A percentile compares a stretch with the other conserved stretches of the same genome.
Evolutionary conservation across 805 yeast genomes (phyloP).

Genomic region (Kodamaea restingae): DNA sequence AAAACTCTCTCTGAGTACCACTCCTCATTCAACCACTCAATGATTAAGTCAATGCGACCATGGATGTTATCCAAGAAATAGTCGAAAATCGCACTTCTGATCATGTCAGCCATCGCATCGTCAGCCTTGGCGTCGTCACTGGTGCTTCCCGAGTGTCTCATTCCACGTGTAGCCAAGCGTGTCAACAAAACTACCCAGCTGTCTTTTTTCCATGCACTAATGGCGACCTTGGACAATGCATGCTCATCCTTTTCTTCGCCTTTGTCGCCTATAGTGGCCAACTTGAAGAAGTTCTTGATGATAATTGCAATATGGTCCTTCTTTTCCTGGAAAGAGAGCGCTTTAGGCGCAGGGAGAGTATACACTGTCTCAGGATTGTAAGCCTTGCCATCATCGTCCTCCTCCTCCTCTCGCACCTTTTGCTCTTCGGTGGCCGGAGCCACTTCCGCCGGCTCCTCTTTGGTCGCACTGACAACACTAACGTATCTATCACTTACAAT

Average conservation of each 20-base stretch:
- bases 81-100: constrained; percentile 67
- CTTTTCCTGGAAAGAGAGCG: constrained; percentile 50
- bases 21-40: constrained; percentile 95
- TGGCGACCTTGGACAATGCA: constrained; percentile 52
- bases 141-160: constrained; percentile 27
- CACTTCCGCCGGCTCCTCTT: constrained; percentile 2
- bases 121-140: constrained; percentile 24
- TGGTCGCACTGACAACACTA: constrained; percentile 25
- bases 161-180: constrained; percentile 80
- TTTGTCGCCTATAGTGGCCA: constrained; percentile 33
- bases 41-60: constrained; percentile 64
- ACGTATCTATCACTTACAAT: constrained; percentile 65
- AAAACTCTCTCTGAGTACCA: constrained; percentile 65
- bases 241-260: constrained; percentile 15
- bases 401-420: constrained; percentile 16
- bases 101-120: constrained; percentile 50
- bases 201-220: constrained; percentile 50
- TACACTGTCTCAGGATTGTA: constrained; percentile 42
- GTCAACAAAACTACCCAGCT: constrained; percentile 76
- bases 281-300: constrained; percentile 53
- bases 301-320: constrained; percentile 54
- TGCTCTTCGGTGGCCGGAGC: too few species aligned
- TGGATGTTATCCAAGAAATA: constrained; percentile 73
- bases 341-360: constrained; percentile 55
- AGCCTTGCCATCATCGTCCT: constrained; percentile 19